phyloP scores from a whole-genome alignment of 495 filamentous ascomycete genomes.

The Bacidia gigantensis region DNA sequence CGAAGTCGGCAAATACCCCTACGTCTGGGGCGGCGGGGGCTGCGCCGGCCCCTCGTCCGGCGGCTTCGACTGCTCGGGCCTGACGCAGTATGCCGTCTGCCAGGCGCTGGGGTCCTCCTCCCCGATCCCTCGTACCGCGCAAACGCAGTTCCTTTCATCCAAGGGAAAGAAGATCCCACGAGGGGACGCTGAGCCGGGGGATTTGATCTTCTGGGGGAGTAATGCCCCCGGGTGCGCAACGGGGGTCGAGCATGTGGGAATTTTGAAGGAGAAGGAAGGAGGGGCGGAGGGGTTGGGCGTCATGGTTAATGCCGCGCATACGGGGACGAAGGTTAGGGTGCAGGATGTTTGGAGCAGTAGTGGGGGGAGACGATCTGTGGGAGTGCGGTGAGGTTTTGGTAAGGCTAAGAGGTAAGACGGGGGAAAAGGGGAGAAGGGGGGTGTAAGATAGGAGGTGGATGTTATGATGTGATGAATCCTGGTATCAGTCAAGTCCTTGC shows the following conservation, averaged over 20 bases:
- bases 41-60: conserved; percentile 7
- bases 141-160: conserved; percentile 6
- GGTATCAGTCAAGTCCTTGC: too few species aligned
- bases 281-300: neutral
- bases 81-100: conserved; percentile 13
- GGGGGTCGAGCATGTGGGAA: conserved; percentile 9
- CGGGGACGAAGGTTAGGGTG: conserved; percentile 12
- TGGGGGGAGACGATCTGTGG: conserved; percentile 9
- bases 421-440: neutral
- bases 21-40: conserved; percentile 15
- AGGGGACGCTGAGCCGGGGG: conserved; percentile 4
- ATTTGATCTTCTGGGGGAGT: conserved; percentile 10
- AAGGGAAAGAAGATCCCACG: conserved; percentile 5
- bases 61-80: conserved; percentile 13
- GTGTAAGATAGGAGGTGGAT: too few species aligned
- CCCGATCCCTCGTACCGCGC: conserved; percentile 8
- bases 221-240: neutral
- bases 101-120: neutral
- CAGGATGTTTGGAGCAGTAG: conserved; percentile 9
- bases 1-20: conserved; percentile 5
- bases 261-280: conserved; percentile 4
- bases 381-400: conserved; percentile 13
- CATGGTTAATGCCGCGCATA: conserved; percentile 15
- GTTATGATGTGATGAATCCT: too few species aligned
- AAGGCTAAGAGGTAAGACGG: neutral